Evolutionary conservation across 495 filamentous ascomycete species (phyloP).

Genomic region (Aspergillus bertholletiae): DNA sequence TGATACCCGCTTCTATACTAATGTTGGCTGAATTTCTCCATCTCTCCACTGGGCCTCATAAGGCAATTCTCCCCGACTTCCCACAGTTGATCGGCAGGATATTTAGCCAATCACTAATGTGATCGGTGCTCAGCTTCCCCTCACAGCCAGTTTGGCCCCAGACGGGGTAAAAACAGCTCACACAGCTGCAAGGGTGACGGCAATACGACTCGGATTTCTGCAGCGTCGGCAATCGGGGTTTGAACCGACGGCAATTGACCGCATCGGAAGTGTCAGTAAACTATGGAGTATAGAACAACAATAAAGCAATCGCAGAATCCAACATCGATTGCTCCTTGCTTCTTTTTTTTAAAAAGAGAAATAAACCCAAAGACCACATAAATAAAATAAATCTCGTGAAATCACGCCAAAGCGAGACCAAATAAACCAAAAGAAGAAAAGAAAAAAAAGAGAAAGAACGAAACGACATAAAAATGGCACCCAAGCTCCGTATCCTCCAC

Average conservation of each 20-base stretch:
- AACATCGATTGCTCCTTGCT: neutral
- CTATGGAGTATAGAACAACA: neutral
- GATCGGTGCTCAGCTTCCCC: neutral
- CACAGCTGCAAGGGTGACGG: neutral
- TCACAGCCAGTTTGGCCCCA: neutral
- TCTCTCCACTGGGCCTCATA: neutral
- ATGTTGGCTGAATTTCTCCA: neutral
- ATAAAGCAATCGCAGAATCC: neutral
- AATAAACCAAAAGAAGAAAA: slow-evolving; percentile 7
- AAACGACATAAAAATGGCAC: slow-evolving; percentile 22
- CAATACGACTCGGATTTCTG: neutral
- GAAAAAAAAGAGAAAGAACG: slow-evolving; percentile 1
- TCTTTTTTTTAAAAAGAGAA: no score
- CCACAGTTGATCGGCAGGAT: neutral
- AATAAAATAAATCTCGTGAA: no score
- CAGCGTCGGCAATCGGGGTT: slow-evolving; percentile 6
- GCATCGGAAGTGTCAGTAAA: neutral
- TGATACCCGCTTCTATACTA: neutral
- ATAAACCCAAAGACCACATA: no score
- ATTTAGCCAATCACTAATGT: neutral
- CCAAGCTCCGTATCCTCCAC: slow-evolving; percentile 53
- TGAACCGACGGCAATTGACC: slow-evolving; percentile 11
- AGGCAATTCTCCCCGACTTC: neutral
- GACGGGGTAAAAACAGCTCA: neutral
- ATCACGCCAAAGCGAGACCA: neutral